phyloP scores from a whole-genome alignment of 805 yeast genomes.

The Metschnikowia gelsemii region DNA sequence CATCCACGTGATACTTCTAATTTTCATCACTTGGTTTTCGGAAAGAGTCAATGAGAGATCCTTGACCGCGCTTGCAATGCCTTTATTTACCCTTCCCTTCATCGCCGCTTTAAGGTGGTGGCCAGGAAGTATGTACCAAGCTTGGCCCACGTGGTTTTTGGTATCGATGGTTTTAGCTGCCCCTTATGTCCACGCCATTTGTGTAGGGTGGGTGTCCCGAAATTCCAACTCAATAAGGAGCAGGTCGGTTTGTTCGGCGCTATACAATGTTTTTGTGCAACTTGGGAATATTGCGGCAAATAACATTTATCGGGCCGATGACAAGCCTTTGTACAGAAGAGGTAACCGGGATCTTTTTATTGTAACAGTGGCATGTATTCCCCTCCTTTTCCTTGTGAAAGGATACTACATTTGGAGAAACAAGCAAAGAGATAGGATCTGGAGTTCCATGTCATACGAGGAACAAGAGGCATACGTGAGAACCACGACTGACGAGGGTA shows the following conservation, averaged over 20 bases:
- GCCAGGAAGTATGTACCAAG: slow-evolving; percentile 38
- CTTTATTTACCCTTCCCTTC: slow-evolving; percentile 31
- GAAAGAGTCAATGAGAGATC: slow-evolving; percentile 28
- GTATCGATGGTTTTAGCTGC: slow-evolving; percentile 40
- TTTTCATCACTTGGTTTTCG: slow-evolving; percentile 25
- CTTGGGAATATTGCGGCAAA: slow-evolving; percentile 53
- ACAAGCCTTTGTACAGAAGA: slow-evolving; percentile 56
- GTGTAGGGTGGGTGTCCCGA: slow-evolving; percentile 59
- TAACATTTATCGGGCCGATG: slow-evolving; percentile 56
- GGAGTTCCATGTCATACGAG: slow-evolving; percentile 51
- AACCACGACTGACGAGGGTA: slow-evolving; percentile 53
- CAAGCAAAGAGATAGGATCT: slow-evolving; percentile 41
- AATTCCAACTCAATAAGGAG: slow-evolving; percentile 63
- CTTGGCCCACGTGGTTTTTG: slow-evolving; percentile 45
- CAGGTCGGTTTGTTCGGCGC: slow-evolving; percentile 63
- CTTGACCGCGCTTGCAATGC: slow-evolving; percentile 18
- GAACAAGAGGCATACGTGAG: slow-evolving; percentile 49
- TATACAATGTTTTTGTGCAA: slow-evolving; percentile 66
- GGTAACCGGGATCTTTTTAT: slow-evolving; percentile 49
- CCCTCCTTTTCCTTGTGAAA: slow-evolving; percentile 28
- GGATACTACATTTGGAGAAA: slow-evolving; percentile 44
- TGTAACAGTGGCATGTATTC: slow-evolving; percentile 29
- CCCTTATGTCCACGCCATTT: slow-evolving; percentile 53
- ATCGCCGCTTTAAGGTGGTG: slow-evolving; percentile 39
- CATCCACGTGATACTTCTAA: slow-evolving; percentile 23